Conservation (phyloP, 768 basidiomycete genomes). For the Russula vinacea region DNA sequence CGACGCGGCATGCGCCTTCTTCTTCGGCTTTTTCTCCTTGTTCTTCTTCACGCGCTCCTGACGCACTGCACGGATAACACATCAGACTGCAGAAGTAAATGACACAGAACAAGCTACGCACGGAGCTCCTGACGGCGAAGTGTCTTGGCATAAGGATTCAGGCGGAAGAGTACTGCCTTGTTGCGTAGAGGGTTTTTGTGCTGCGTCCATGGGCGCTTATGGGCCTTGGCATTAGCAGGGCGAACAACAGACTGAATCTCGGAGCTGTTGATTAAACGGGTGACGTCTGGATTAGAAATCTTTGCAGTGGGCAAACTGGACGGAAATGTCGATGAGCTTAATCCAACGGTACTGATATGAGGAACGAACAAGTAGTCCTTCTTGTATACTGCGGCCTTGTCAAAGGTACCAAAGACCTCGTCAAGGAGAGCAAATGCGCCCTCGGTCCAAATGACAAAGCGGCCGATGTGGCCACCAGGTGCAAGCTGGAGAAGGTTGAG, state of each 20-base stretch:
- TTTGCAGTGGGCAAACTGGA: conserved; percentile 88
- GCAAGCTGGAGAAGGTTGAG: conserved; percentile 99
- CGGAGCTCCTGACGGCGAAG: conserved; percentile 84
- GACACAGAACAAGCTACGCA: conserved; percentile 43
- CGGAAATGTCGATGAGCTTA: not conserved
- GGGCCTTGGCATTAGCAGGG: conserved; percentile 75
- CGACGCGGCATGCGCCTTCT: conserved; percentile 60
- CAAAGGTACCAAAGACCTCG: conserved; percentile 92
- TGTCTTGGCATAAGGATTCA: conserved; percentile 98
- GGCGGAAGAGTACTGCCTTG: conserved; percentile 91
- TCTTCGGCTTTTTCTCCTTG: conserved; percentile 62
- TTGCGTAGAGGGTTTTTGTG: conserved; percentile 98
- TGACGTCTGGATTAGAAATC: conserved; percentile 95
- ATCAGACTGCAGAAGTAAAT: conserved; percentile 4
- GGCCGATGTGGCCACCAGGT: conserved; percentile 97
- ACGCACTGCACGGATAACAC: conserved; percentile 51
- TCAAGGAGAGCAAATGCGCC: conserved; percentile 89
- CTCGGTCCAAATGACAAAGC: conserved; percentile 99
- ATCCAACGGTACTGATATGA: conserved; percentile 7
- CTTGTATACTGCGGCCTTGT: conserved; percentile 82
- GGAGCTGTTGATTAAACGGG: conserved; percentile 95
- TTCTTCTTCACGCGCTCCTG: conserved; percentile 67
- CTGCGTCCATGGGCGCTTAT: conserved; percentile 96
- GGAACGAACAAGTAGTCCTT: conserved; percentile 76
- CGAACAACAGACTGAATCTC: conserved; percentile 98